phyloP scores from a whole-genome alignment of 257 asterid species.

The Rubia yunnanensis region DNA sequence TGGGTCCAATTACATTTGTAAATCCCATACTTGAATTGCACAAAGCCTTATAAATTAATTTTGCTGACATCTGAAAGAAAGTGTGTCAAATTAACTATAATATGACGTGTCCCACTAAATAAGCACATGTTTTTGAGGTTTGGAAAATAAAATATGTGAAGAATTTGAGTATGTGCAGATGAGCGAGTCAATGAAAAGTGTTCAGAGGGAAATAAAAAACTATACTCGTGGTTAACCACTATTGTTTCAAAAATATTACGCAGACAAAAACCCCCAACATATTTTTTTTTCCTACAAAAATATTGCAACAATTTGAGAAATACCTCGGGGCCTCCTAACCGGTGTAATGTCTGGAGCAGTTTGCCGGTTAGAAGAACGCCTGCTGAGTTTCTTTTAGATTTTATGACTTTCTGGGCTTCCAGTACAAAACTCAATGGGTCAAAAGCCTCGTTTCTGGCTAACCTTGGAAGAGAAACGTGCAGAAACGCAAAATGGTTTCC shows the following conservation, averaged over 20 bases:
- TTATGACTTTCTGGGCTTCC: constrained; percentile 36
- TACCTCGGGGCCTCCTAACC: constrained; percentile 66
- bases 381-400: constrained; percentile 42
- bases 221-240: no score
- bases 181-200: no score
- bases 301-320: no score
- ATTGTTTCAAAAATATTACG: no score
- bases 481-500: constrained; percentile 81
- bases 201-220: no score
- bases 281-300: no score
- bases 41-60: constrained; percentile 21
- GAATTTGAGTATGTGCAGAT: no score
- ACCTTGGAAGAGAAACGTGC: constrained; percentile 49
- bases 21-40: constrained; percentile 34
- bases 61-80: constrained; percentile 22
- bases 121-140: no score
- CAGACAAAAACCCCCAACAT: no score
- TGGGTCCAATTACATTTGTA: constrained; percentile 36
- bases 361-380: constrained; percentile 57
- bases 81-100: no score
- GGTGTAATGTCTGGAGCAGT: constrained; percentile 34
- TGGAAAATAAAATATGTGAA: background rate
- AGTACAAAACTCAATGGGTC: constrained; percentile 38
- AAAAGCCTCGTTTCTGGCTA: background rate
- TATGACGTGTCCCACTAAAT: no score